Evolutionary conservation across 106 monocot species (phyloP).

Genomic region (Agapanthus africanus): DNA sequence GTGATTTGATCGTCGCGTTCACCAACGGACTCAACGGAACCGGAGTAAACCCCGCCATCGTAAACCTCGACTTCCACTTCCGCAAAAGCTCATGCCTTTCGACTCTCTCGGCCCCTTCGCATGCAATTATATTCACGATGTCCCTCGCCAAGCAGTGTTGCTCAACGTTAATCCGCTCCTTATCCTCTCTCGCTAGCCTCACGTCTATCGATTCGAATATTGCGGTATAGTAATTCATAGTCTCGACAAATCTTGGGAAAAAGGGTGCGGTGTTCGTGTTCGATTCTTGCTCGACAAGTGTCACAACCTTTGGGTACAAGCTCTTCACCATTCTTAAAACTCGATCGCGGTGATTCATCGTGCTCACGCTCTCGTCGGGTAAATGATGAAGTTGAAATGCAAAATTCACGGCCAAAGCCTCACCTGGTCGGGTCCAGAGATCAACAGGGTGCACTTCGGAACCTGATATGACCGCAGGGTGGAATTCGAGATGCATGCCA

Average conservation of each 20-base stretch:
- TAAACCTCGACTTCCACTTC: slow-evolving; percentile 81
- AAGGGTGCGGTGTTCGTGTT: slow-evolving; percentile 90
- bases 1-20: slow-evolving; percentile 63
- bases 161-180: slow-evolving; percentile 68
- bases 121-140: slow-evolving; percentile 89
- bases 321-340: slow-evolving; percentile 72
- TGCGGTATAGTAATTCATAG: slow-evolving; percentile 59
- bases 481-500: slow-evolving; percentile 76
- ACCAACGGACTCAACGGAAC: slow-evolving; percentile 67
- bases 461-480: slow-evolving; percentile 38
- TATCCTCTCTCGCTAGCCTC: slow-evolving; percentile 50
- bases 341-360: slow-evolving; percentile 69
- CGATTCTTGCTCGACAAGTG: slow-evolving; percentile 83
- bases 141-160: slow-evolving; percentile 95
- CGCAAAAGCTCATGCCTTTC: slow-evolving; percentile 81
- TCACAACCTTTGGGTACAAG: slow-evolving; percentile 65
- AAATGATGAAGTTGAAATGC: slow-evolving; percentile 78
- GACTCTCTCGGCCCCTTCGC: slow-evolving; percentile 76
- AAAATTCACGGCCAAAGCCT: slow-evolving; percentile 84
- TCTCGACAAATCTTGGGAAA: slow-evolving; percentile 63
- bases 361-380: slow-evolving; percentile 86
- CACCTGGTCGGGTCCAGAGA: slow-evolving; percentile 45
- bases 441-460: slow-evolving; percentile 45
- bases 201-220: slow-evolving; percentile 85
- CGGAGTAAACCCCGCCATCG: slow-evolving; percentile 76